phyloP scores from a whole-genome alignment of 208 protist species.

The Willaertia magna region DNA sequence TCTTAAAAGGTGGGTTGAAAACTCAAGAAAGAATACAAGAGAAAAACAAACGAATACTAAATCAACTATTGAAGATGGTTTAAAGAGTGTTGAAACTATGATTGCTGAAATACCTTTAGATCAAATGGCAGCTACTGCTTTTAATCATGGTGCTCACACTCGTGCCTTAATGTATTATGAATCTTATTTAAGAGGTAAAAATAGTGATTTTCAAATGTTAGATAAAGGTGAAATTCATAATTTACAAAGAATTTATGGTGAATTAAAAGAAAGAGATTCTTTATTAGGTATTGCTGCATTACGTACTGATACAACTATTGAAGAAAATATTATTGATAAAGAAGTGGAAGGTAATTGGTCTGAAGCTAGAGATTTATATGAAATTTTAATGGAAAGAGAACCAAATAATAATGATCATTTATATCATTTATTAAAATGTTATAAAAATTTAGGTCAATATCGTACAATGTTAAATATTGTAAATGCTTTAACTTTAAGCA shows the following conservation, averaged over 20 bases:
- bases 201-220: neutral
- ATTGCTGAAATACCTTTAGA: neutral
- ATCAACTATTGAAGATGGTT: neutral
- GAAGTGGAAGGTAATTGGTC: conserved; percentile 19
- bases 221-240: neutral
- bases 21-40: neutral
- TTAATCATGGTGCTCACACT: neutral
- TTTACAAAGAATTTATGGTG: conserved; percentile 22
- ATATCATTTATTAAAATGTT: conserved; percentile 37
- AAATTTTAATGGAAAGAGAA: conserved; percentile 22
- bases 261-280: conserved; percentile 19
- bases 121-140: neutral
- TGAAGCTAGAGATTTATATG: conserved; percentile 28
- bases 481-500: neutral
- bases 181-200: neutral
- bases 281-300: conserved; percentile 15
- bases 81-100: neutral
- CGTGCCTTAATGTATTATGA: conserved; percentile 8
- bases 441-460: conserved; percentile 44
- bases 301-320: conserved; percentile 13
- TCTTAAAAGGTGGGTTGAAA: conserved; percentile 9
- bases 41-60: neutral
- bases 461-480: conserved; percentile 31
- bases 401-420: conserved; percentile 19
- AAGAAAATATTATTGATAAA: conserved; percentile 23